Evolutionary conservation across 2,329 filamentous ascomycete genomes (phyloP).

Genomic region (Zymoseptoria crescenta): DNA sequence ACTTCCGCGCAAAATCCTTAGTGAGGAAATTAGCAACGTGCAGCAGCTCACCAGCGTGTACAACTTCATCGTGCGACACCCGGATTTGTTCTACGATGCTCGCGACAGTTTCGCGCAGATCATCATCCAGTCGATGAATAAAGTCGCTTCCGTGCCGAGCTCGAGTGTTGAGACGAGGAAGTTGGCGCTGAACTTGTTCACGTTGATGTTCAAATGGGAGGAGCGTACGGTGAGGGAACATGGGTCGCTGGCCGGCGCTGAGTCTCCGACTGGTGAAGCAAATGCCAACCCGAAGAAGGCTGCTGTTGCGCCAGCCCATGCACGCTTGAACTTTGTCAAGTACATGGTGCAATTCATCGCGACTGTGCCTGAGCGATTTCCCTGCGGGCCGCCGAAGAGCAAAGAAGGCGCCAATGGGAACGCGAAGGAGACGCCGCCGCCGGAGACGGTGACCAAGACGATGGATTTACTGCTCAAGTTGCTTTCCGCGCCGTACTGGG

Average conservation of each 20-base stretch:
- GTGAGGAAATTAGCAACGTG: conserved; percentile 88
- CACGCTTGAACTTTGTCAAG: conserved; percentile 77
- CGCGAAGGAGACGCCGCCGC: conserved; percentile 20
- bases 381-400: conserved; percentile 55
- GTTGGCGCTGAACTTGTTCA: conserved; percentile 82
- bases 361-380: conserved; percentile 76
- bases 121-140: conserved; percentile 81
- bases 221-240: conserved; percentile 65
- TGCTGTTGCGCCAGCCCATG: conserved; percentile 40
- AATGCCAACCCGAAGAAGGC: conserved; percentile 21
- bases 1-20: conserved; percentile 79
- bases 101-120: conserved; percentile 83
- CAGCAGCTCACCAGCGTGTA: conserved; percentile 97
- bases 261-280: conserved; percentile 17
- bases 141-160: conserved; percentile 75
- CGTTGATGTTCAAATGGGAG: conserved; percentile 88
- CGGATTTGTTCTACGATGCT: conserved; percentile 89
- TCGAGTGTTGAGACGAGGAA: conserved; percentile 88
- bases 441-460: conserved; percentile 78
- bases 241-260: conserved; percentile 25
- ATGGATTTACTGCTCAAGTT: conserved; percentile 75
- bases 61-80: conserved; percentile 88
- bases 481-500: conserved; percentile 82
- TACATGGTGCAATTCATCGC: conserved; percentile 95
- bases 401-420: conserved; percentile 40